Evolutionary conservation across 495 filamentous ascomycete species (phyloP), one percentile per base, ranked within the genome.

Genomic region (Pyronema omphalodes): DNA sequence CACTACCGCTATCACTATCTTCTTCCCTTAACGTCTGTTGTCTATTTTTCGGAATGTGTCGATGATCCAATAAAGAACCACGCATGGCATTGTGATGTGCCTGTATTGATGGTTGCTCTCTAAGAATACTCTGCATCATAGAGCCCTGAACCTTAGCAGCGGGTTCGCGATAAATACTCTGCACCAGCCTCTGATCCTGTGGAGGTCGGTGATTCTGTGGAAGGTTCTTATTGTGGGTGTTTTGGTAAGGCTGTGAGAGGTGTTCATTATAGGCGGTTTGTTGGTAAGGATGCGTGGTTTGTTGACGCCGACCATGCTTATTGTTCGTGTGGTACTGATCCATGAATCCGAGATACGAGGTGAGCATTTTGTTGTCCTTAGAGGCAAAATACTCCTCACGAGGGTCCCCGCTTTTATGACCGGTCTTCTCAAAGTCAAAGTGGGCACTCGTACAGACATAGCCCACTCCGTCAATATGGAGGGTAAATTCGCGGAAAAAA

Each of bases 371-470:
- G 57, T 86, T 85, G 60, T 96, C 86, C 63, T 94, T 95, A 48
- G 87, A 84, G 3, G 85, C 79, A 62, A 88, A 96, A 67, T 95
- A 95, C 57, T 95, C 88, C 29, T 88, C 84, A 3, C 89, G 80
- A 7, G 84, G 75, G 63, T 85, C 88, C 35, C 67, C 69, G n/a
- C 57, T 41, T 9, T 60, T 65, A 29, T 65, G 61, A 23, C 60
- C 51, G 72, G 78, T 54, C 81, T 80, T 88, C 66, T 94, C 85
- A 72, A 96, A 98, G 58, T 94, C 84, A 59, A 98, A 98, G n/a
- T 94, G 86, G 15, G 88, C 91, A 69, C 94, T 95, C 11, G 86
- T 93, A 67, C 91, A 98, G 15, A 96, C 84, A 63, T 93, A 86
- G 37, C 91, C 91, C 54, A 98, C 74, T 0, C 91, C 91, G 69